phyloP scores from a whole-genome alignment of 1,284 basidiomycete genomes.

The Irpex sp. region DNA sequence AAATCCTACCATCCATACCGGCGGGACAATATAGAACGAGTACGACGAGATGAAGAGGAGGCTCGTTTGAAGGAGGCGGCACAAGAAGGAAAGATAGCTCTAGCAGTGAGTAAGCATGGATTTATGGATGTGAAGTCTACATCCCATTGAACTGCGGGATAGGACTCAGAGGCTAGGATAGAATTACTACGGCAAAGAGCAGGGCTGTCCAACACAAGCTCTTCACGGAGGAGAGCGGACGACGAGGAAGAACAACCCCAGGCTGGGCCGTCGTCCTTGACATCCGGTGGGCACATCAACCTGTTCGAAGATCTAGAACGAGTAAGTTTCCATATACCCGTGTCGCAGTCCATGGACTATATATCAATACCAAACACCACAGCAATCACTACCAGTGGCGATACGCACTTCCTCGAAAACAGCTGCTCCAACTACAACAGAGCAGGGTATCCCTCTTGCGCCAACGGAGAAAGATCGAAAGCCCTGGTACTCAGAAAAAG shows the following conservation, averaged over 20 bases:
- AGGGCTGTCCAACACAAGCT: constrained; percentile 39
- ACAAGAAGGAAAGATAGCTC: constrained; percentile 66
- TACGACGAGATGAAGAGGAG: constrained; percentile 77
- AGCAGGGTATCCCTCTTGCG: constrained; percentile 68
- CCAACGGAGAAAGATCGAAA: constrained; percentile 71
- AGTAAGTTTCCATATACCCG: constrained; percentile 29
- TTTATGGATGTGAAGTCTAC: not conserved
- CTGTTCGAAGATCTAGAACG: constrained; percentile 74
- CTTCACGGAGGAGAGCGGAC: constrained; percentile 36
- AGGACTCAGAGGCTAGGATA: constrained; percentile 82
- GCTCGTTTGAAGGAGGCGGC: constrained; percentile 61
- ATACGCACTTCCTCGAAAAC: constrained; percentile 40
- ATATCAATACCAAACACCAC: not conserved
- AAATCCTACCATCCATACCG: constrained; percentile 88
- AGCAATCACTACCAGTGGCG: constrained; percentile 44
- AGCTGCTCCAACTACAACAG: constrained; percentile 42
- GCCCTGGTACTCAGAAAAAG: constrained; percentile 68
- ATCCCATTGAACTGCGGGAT: not conserved
- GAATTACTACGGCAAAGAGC: constrained; percentile 60
- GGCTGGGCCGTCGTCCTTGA: constrained; percentile 34
- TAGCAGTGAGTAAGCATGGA: constrained; percentile 52
- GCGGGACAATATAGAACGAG: constrained; percentile 79
- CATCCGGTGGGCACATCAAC: constrained; percentile 63
- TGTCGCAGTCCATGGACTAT: not conserved
- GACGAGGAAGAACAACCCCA: constrained; percentile 25